A percentile compares a stretch with the other conserved stretches of the same genome.
These are phyloP conservation scores for Chenopodium quinoa DNA, from an alignment of 148 eudicot species.

Conservation along the genomic window DNA sequence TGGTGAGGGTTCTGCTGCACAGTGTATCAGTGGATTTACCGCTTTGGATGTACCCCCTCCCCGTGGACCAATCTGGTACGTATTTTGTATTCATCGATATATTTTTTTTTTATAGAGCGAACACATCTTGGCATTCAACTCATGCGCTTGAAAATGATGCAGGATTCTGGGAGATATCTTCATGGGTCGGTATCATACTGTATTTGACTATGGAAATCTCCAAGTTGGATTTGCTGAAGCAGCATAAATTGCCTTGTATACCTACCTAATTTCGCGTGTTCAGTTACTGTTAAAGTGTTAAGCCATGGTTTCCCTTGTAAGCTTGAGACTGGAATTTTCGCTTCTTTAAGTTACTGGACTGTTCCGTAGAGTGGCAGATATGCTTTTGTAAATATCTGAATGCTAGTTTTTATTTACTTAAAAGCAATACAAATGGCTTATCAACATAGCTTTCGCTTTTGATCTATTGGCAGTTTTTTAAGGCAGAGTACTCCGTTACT, in stretches of 20 bases:
- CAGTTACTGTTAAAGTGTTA: neutral
- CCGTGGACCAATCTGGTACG: slow-evolving; percentile 91
- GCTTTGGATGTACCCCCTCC: slow-evolving; percentile 88
- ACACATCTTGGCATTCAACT: neutral
- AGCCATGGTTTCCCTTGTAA: neutral
- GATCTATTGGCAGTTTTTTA: neutral
- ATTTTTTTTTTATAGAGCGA: neutral
- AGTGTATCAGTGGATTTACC: slow-evolving; percentile 87
- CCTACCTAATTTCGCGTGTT: neutral
- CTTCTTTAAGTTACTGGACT: neutral
- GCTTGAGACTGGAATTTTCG: neutral
- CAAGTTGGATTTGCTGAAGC: slow-evolving; percentile 89
- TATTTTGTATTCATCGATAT: neutral
- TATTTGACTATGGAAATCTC: slow-evolving; percentile 68
- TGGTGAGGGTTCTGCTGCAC: slow-evolving; percentile 73
- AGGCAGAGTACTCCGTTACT: no score
- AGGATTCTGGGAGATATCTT: slow-evolving; percentile 95
- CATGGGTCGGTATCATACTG: slow-evolving; percentile 92
- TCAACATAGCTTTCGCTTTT: neutral
- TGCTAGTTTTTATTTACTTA: slow-evolving; percentile 1
- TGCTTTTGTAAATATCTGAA: slow-evolving; percentile 13
- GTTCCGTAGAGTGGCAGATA: neutral
- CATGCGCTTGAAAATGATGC: slow-evolving; percentile 20
- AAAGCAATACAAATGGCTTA: neutral
- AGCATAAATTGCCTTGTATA: slow-evolving; percentile 33